Evolutionary conservation across 2,329 filamentous ascomycete genomes (phyloP).

Genomic region (Pseudocercospora pini-densiflorae): DNA sequence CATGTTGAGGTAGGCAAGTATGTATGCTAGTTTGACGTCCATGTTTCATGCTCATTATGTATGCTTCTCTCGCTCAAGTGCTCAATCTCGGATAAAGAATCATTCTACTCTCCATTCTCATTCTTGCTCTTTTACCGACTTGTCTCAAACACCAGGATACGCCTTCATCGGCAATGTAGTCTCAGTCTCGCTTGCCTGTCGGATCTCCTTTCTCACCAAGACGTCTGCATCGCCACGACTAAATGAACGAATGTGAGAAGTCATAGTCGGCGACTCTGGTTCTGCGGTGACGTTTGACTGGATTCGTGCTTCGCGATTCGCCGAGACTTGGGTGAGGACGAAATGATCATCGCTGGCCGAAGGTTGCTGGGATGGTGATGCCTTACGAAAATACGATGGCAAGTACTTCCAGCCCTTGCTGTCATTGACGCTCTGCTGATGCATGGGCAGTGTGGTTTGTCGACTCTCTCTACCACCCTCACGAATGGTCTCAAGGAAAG

Average conservation of each 20-base stretch:
- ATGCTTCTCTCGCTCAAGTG: neutral
- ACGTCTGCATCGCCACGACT: conserved; percentile 27
- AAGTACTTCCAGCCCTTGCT: neutral
- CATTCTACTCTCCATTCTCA: neutral
- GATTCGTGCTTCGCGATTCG: conserved; percentile 7
- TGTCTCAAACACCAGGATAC: conserved; percentile 17
- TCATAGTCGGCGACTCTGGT: conserved; percentile 25
- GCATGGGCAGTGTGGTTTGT: conserved; percentile 4
- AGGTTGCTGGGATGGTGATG: neutral
- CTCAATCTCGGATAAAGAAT: neutral
- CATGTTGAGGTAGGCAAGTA: neutral
- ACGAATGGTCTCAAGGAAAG: conserved; percentile 30
- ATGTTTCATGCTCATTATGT: conserved; percentile 3
- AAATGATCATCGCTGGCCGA: conserved; percentile 21
- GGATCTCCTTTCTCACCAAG: conserved; percentile 34
- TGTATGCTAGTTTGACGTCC: neutral
- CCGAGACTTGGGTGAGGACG: conserved; percentile 18
- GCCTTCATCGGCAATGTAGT: conserved; percentile 21
- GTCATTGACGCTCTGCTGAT: neutral
- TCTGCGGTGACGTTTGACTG: conserved; percentile 22
- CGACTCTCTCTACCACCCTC: conserved; percentile 17
- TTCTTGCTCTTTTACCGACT: neutral
- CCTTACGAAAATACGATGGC: neutral
- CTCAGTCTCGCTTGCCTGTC: conserved; percentile 35
- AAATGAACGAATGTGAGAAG: conserved; percentile 16